Base-by-base conservation (phyloP, 441 rosid species). In the California macrophylla region DNA sequence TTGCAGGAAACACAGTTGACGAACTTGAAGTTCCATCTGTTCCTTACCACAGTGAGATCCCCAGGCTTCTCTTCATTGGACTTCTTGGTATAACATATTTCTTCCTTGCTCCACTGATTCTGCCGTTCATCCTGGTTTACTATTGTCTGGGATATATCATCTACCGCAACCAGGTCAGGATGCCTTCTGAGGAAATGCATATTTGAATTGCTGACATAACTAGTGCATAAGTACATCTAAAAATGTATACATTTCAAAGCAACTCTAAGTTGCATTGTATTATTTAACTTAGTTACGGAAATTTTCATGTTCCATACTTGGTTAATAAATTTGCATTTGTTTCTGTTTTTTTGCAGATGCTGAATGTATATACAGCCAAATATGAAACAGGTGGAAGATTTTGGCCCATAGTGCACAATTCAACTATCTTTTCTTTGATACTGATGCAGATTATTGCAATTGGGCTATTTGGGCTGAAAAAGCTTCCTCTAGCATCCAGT, bases 351-450 rank as follows among this genome's bases (percentile, higher is more conserved):
- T 18, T 83, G 84, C 91, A 93, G 98, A 89, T 91, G 79, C 64
- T 89, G 68, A 86, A 91, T 70, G 97, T 93, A 13, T 93, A 91
- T 77, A 85, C 71, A 6, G 92, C 94, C 4, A 88, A 79, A 86
- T 89, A 88, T 60, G 98, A 93, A 75, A 89, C 94, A 0, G 98
- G 86, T 0, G 98, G 98, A 71, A 86, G 86, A 78, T 91, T 89
- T 82, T 91, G 98, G 98, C 98, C 98, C 4, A 91, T 86, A 60
- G 89, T 86, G 73, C 97, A 93, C 84, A 86, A 93, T 74, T 85
- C 94, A 0, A 85, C 83, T 87, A 85, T 93, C 76, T 93, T 93
- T 79, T 89, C 97, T 64, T 82, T 93, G 66, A 81, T 93, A 60
- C 92, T 93, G 34, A 91, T 93, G 97, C 98, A 93, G 28, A 87